Percentiles rank a stretch among this genome's conserved stretches.
These are phyloP conservation scores for Glaciozyma antarctica DNA, from an alignment of 768 basidiomycete genomes.

Conservation along the genomic window DNA sequence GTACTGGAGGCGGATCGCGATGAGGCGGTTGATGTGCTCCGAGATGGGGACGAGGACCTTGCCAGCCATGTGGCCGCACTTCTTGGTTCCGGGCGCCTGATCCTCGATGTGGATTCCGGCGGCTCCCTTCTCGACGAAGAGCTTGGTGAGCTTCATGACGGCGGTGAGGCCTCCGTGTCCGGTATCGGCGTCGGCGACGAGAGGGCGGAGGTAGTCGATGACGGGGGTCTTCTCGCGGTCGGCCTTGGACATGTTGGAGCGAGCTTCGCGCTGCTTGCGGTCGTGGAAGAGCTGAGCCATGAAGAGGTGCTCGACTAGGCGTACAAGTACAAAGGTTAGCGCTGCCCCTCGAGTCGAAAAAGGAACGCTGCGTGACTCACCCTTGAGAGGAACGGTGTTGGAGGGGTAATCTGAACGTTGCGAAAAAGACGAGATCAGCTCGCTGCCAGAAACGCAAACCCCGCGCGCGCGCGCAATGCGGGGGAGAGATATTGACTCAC, in stretches of 20 bases:
- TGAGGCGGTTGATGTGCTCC: slow-evolving; percentile 95
- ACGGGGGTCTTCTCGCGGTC: slow-evolving; percentile 60
- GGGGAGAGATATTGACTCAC: slow-evolving; percentile 43
- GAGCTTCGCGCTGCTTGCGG: slow-evolving; percentile 81
- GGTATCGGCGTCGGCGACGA: slow-evolving; percentile 95
- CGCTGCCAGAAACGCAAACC: not conserved
- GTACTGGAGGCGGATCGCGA: slow-evolving; percentile 92
- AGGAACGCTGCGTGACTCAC: not conserved
- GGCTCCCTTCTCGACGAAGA: slow-evolving; percentile 97
- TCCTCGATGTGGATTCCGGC: slow-evolving; percentile 98
- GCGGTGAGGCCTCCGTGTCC: slow-evolving; percentile 98
- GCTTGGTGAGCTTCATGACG: slow-evolving; percentile 94
- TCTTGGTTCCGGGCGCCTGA: slow-evolving; percentile 95
- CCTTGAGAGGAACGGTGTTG: slow-evolving; percentile 97
- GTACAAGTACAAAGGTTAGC: too few relatives aligned
- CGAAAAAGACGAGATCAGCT: not conserved
- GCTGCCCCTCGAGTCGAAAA: too few relatives aligned
- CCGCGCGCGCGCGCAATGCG: slow-evolving; percentile 2
- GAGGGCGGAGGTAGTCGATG: slow-evolving; percentile 57
- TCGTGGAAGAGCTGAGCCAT: slow-evolving; percentile 98
- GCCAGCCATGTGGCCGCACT: slow-evolving; percentile 76
- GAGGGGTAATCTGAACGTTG: slow-evolving; percentile 75
- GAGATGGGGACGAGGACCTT: slow-evolving; percentile 94
- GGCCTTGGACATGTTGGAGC: slow-evolving; percentile 58
- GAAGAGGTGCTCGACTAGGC: slow-evolving; percentile 78